These are phyloP conservation scores for Fusarium brachygibbosum DNA, from an alignment of 2,329 filamentous ascomycete genomes.

Conservation along the genomic window DNA sequence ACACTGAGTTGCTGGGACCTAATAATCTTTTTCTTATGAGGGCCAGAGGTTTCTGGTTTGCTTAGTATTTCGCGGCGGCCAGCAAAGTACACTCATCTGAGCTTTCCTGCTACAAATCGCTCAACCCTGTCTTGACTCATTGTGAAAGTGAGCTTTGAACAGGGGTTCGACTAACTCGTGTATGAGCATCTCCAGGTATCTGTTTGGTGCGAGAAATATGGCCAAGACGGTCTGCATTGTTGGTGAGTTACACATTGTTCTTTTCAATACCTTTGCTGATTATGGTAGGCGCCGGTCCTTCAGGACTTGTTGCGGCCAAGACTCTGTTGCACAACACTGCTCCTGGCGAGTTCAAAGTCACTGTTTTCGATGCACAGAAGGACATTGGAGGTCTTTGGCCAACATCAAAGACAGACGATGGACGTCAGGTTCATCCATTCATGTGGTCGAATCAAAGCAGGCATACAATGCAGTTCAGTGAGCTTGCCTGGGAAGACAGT, in stretches of 20 bases:
- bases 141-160: conserved; percentile 12
- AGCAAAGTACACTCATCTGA: neutral
- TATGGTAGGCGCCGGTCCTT: conserved; percentile 73
- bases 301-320: conserved; percentile 79
- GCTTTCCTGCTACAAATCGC: conserved; percentile 40
- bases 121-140: conserved; percentile 30
- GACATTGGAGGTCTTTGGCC: conserved; percentile 86
- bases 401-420: conserved; percentile 61
- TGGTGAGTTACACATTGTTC: conserved; percentile 48
- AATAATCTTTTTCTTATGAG: neutral
- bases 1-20: neutral
- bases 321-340: conserved; percentile 74
- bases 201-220: conserved; percentile 48
- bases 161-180: conserved; percentile 21
- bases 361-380: conserved; percentile 75
- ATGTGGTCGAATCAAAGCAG: conserved; percentile 82
- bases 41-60: neutral
- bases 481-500: conserved; percentile 75
- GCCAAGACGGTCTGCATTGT: conserved; percentile 59
- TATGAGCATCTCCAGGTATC: conserved; percentile 42
- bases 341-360: conserved; percentile 72
- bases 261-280: conserved; percentile 5
- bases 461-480: conserved; percentile 80
- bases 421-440: conserved; percentile 71
- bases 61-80: neutral